These are phyloP conservation scores for Anaeramoeba flamelloides DNA, from an alignment of 78 protist species.

Conservation along the genomic window DNA sequence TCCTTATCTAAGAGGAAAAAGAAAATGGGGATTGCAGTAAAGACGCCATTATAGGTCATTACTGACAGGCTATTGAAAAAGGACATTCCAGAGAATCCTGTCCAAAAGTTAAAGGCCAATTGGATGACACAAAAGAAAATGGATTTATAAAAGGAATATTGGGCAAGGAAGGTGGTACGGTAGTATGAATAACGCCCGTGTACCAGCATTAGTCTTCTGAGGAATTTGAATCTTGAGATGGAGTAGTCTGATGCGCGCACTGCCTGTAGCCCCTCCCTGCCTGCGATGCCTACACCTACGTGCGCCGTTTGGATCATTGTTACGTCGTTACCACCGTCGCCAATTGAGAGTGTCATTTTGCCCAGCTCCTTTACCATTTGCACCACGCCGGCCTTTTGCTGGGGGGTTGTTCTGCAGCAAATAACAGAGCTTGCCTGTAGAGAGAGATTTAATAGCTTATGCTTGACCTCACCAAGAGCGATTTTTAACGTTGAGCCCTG, in stretches of 20 bases:
- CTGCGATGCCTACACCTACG: neutral
- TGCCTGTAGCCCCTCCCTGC: neutral
- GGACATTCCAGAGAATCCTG: neutral
- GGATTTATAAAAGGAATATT: neutral
- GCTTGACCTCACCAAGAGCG: neutral
- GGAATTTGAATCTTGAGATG: slow-evolving; percentile 29
- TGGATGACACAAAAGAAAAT: neutral
- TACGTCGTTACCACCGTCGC: neutral
- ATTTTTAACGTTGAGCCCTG: neutral
- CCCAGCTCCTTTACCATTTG: neutral
- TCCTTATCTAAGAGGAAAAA: neutral
- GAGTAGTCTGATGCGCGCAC: neutral
- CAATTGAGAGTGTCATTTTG: neutral
- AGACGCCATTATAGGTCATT: neutral
- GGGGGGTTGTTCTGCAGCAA: neutral
- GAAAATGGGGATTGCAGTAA: neutral
- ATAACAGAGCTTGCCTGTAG: neutral
- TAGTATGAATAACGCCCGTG: slow-evolving; percentile 61
- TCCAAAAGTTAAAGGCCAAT: neutral
- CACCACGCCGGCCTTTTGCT: neutral
- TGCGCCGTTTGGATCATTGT: neutral
- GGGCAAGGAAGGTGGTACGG: neutral
- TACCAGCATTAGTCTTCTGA: slow-evolving; percentile 48
- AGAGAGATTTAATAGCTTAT: neutral
- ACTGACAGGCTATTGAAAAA: neutral